phyloP scores from a whole-genome alignment of 2,329 filamentous ascomycete genomes.

The Pseudopithomyces chartarum region DNA sequence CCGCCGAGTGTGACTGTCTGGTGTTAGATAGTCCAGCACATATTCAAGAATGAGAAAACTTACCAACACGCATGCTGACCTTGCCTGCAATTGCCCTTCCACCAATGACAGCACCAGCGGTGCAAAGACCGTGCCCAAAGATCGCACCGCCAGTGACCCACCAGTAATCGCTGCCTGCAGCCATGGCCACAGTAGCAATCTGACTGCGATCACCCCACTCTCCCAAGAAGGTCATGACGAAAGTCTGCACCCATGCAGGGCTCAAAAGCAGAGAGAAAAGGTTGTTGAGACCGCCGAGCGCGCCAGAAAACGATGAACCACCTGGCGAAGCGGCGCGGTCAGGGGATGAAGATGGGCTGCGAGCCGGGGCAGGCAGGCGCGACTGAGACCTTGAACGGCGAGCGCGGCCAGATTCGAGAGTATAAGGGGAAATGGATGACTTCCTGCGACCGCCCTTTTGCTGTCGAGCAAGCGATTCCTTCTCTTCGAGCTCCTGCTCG shows the following conservation, averaged over 20 bases:
- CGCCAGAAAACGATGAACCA: slow-evolving; percentile 59
- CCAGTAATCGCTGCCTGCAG: slow-evolving; percentile 97
- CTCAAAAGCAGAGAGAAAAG: slow-evolving; percentile 86
- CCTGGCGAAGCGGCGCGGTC: slow-evolving; percentile 50
- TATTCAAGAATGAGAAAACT: slow-evolving; percentile 50
- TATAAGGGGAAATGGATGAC: slow-evolving; percentile 74
- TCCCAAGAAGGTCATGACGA: slow-evolving; percentile 97
- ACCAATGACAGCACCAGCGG: slow-evolving; percentile 86
- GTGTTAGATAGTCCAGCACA: slow-evolving; percentile 27
- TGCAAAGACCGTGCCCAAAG: slow-evolving; percentile 86
- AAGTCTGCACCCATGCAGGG: slow-evolving; percentile 98
- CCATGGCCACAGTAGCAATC: slow-evolving; percentile 99
- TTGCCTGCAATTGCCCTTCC: slow-evolving; percentile 89
- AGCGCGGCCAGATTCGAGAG: slow-evolving; percentile 78
- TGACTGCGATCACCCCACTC: slow-evolving; percentile 98
- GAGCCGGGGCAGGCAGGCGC: slow-evolving; percentile 77
- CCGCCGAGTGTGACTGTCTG: slow-evolving; percentile 84
- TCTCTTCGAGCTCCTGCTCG: slow-evolving; percentile 90
- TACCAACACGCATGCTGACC: slow-evolving; percentile 95
- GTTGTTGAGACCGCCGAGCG: slow-evolving; percentile 75
- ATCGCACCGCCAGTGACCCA: slow-evolving; percentile 93
- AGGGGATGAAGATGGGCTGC: slow-evolving; percentile 70
- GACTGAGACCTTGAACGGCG: slow-evolving; percentile 75
- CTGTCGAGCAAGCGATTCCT: slow-evolving; percentile 74
- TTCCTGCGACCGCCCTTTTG: slow-evolving; percentile 65